These are phyloP conservation scores for Malus hybrid DNA, from an alignment of 331 rosid genomes.

Conservation along the genomic window DNA sequence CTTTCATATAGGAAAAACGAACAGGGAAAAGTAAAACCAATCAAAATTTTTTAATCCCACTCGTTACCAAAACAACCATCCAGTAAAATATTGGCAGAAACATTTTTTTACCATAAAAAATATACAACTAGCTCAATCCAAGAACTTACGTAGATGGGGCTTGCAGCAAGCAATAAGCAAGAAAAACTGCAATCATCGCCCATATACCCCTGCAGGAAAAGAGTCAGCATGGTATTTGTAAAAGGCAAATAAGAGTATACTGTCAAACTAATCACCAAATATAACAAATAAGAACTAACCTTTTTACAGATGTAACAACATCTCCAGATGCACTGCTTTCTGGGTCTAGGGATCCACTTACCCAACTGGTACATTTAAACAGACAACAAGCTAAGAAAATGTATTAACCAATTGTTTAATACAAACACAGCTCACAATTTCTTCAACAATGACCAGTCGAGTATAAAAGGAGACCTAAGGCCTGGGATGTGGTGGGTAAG, in stretches of 20 bases:
- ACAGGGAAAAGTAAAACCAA: not conserved
- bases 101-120: not conserved
- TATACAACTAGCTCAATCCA: not conserved
- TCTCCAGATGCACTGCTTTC: constrained; percentile 30
- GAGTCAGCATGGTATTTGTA: not conserved
- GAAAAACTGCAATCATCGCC: constrained; percentile 96
- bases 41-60: not conserved
- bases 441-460: not conserved
- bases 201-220: constrained; percentile 72
- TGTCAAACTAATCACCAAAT: not conserved
- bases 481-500: not conserved
- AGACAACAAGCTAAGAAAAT: not conserved
- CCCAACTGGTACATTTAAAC: constrained; percentile 30
- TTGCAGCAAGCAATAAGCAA: constrained; percentile 93
- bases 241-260: not conserved
- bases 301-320: constrained; percentile 33
- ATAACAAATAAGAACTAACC: constrained; percentile 6
- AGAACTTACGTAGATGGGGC: constrained; percentile 88
- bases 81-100: not conserved
- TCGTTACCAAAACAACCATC: not conserved
- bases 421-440: not conserved
- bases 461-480: not conserved
- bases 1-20: not conserved
- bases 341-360: constrained; percentile 41
- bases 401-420: not conserved